These are phyloP conservation scores for Euphrasia confusa DNA, from an alignment of 257 asterid species.

Conservation along the genomic window DNA sequence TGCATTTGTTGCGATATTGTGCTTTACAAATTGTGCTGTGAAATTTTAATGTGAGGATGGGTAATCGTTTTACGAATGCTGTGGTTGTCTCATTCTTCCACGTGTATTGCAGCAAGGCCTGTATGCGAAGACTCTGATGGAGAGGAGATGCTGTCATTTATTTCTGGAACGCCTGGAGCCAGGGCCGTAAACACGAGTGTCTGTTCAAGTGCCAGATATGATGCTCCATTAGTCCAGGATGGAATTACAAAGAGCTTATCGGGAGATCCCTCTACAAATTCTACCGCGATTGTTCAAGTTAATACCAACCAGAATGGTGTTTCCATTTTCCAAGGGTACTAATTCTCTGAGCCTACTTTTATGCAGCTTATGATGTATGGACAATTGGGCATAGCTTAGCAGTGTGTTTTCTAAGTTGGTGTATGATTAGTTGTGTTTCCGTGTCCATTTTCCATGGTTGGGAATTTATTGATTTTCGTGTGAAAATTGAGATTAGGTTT, in stretches of 20 bases:
- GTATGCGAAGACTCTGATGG: constrained; percentile 36
- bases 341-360: constrained; percentile 13
- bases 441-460: no score
- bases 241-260: constrained; percentile 38
- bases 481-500: no score
- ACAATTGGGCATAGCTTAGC: background rate
- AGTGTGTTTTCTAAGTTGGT: constrained; percentile 6
- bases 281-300: constrained; percentile 34
- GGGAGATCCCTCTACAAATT: constrained; percentile 40
- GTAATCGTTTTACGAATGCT: background rate
- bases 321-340: constrained; percentile 77
- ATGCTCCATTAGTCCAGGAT: constrained; percentile 58
- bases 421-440: background rate
- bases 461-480: no score
- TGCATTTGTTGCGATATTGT: background rate
- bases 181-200: constrained; percentile 22
- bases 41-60: constrained; percentile 6
- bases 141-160: constrained; percentile 65
- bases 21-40: background rate
- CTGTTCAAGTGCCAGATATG: constrained; percentile 36
- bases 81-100: constrained; percentile 10
- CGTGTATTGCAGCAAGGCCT: constrained; percentile 40
- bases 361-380: constrained; percentile 5
- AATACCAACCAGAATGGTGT: constrained; percentile 49
- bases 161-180: constrained; percentile 48